Conservation (phyloP, 331 rosid species). For the Phaseolus coccineus region DNA sequence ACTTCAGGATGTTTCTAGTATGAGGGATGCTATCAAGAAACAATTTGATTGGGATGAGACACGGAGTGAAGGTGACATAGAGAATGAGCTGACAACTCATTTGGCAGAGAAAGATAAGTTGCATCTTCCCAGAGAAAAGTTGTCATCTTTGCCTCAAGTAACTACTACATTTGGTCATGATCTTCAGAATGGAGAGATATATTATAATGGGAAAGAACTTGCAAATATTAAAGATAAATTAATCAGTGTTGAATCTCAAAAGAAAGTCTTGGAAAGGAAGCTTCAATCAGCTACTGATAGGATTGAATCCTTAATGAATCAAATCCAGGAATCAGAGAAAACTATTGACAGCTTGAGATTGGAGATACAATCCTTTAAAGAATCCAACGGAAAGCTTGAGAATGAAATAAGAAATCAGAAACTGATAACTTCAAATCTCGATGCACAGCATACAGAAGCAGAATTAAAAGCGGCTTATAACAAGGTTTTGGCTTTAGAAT, state of each 20-base stretch:
- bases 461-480: slow-evolving; percentile 58
- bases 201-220: slow-evolving; percentile 49
- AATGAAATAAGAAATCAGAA: slow-evolving; percentile 55
- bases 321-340: slow-evolving; percentile 66
- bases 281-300: slow-evolving; percentile 58
- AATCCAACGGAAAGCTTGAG: slow-evolving; percentile 57
- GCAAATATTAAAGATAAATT: slow-evolving; percentile 53
- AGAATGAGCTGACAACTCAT: slow-evolving; percentile 60
- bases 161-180: slow-evolving; percentile 49
- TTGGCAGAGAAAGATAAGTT: slow-evolving; percentile 55
- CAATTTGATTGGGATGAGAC: slow-evolving; percentile 92
- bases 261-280: slow-evolving; percentile 59
- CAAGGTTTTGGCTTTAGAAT: slow-evolving; percentile 67
- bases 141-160: slow-evolving; percentile 44
- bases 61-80: slow-evolving; percentile 80
- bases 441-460: slow-evolving; percentile 55
- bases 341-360: slow-evolving; percentile 59
- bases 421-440: slow-evolving; percentile 58
- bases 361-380: slow-evolving; percentile 58
- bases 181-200: slow-evolving; percentile 51
- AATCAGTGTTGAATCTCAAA: slow-evolving; percentile 56
- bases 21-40: slow-evolving; percentile 86
- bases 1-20: slow-evolving; percentile 92
- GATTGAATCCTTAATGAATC: slow-evolving; percentile 56
- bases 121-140: slow-evolving; percentile 48